Evolutionary conservation across 768 basidiomycete species (phyloP).

Genomic region (Lentinula sp.): DNA sequence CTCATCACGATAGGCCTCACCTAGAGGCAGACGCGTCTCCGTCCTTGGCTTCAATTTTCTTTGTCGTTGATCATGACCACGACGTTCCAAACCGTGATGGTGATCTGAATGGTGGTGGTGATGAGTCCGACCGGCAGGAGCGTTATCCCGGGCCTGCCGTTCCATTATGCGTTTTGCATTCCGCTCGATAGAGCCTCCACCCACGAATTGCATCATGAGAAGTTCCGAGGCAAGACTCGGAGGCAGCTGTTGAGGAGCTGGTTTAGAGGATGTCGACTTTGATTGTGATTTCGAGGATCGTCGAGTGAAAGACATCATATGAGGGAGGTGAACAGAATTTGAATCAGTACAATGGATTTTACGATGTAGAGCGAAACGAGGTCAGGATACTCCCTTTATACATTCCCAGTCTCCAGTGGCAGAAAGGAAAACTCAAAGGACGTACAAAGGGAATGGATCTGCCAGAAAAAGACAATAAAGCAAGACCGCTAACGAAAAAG

Average conservation of each 20-base stretch:
- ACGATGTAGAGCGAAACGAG: not conserved
- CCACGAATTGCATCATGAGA: constrained; percentile 37
- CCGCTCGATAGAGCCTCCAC: constrained; percentile 31
- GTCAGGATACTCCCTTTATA: not conserved
- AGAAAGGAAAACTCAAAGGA: not conserved
- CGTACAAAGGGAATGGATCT: not conserved
- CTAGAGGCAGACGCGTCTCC: constrained; percentile 11
- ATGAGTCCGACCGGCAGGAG: not conserved
- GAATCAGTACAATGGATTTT: not conserved
- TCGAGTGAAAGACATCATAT: not conserved
- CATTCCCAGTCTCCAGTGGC: not conserved
- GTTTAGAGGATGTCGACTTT: not conserved
- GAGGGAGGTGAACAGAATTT: not conserved
- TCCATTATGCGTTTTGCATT: constrained; percentile 28
- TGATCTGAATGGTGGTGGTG: not conserved
- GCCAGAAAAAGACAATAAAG: not conserved
- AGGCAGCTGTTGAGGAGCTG: constrained; percentile 16
- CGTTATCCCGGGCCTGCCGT: constrained; percentile 25
- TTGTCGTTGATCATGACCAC: not conserved
- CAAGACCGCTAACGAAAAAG: not conserved
- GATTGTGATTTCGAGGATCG: not conserved
- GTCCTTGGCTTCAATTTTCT: not conserved
- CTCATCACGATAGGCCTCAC: constrained; percentile 31
- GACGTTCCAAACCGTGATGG: not conserved
- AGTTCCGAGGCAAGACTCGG: constrained; percentile 36